These are phyloP conservation scores for Candida verbasci DNA, from an alignment of 805 yeast species.

Conservation along the genomic window DNA sequence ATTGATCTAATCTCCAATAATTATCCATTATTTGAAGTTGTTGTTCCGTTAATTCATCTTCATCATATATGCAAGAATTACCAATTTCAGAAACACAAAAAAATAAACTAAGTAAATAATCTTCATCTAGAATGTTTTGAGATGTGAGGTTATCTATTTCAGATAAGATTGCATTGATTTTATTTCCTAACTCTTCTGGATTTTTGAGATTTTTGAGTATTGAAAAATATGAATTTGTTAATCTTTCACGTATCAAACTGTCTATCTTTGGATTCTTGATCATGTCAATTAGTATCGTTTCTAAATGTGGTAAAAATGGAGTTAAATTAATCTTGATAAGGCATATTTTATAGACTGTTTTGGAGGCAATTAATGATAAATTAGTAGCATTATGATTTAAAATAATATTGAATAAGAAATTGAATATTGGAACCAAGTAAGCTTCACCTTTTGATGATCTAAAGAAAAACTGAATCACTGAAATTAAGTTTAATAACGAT, in stretches of 20 bases:
- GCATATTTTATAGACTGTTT: constrained; percentile 57
- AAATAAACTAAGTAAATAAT: constrained; percentile 53
- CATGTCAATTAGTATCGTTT: constrained; percentile 44
- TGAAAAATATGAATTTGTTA: constrained; percentile 59
- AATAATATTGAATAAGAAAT: constrained; percentile 46
- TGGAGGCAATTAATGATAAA: constrained; percentile 35
- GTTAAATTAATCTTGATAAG: constrained; percentile 41
- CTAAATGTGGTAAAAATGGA: constrained; percentile 44
- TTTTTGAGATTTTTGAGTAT: constrained; percentile 52
- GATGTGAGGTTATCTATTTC: constrained; percentile 12
- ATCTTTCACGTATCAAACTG: constrained; percentile 50
- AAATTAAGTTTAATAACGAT: constrained; percentile 38
- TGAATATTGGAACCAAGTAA: constrained; percentile 49
- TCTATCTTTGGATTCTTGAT: constrained; percentile 36
- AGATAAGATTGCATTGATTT: constrained; percentile 4
- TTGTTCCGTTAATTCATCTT: constrained; percentile 40
- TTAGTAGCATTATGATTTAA: constrained; percentile 17
- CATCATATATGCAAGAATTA: constrained; percentile 61
- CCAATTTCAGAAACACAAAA: constrained; percentile 68
- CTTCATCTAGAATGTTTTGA: constrained; percentile 16
- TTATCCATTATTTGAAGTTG: constrained; percentile 21
- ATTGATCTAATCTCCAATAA: constrained; percentile 51
- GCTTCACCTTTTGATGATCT: constrained; percentile 38
- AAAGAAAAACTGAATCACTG: constrained; percentile 59
- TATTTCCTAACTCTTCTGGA: constrained; percentile 30